phyloP scores from a whole-genome alignment of 371 early-diverging fungal species.

The Antonospora locustae region DNA sequence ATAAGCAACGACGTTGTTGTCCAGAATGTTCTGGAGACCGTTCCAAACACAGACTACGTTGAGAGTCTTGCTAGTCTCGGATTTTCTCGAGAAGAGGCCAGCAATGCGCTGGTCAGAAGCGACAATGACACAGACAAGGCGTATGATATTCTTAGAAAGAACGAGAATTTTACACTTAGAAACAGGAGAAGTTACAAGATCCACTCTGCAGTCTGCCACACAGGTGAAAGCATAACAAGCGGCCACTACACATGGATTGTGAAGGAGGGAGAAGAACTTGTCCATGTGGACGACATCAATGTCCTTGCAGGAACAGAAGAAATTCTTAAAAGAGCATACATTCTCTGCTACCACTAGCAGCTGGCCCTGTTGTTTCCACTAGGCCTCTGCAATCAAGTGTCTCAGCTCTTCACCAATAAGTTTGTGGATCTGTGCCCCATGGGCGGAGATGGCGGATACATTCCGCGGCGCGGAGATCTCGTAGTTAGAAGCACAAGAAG shows the following conservation, averaged over 20 bases:
- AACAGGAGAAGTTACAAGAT: conserved; percentile 6
- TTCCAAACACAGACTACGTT: neutral
- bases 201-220: conserved; percentile 20
- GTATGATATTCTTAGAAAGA: neutral
- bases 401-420: too few relatives aligned
- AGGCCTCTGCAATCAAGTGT: too few relatives aligned
- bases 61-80: neutral
- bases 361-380: too few relatives aligned
- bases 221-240: conserved; percentile 11
- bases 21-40: neutral
- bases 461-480: neutral
- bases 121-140: conserved; percentile 1
- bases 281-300: too few relatives aligned
- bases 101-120: neutral
- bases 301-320: too few relatives aligned
- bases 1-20: conserved; percentile 11
- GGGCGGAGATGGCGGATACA: neutral
- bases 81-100: conserved; percentile 4
- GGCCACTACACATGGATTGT: conserved; percentile 42
- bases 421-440: neutral
- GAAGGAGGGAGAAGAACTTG: neutral
- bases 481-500: neutral
- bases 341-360: too few relatives aligned
- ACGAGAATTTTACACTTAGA: neutral
- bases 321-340: too few relatives aligned